Conservation (phyloP, 306 rosid genomes). For the Herpetospermum pedunculosum region DNA sequence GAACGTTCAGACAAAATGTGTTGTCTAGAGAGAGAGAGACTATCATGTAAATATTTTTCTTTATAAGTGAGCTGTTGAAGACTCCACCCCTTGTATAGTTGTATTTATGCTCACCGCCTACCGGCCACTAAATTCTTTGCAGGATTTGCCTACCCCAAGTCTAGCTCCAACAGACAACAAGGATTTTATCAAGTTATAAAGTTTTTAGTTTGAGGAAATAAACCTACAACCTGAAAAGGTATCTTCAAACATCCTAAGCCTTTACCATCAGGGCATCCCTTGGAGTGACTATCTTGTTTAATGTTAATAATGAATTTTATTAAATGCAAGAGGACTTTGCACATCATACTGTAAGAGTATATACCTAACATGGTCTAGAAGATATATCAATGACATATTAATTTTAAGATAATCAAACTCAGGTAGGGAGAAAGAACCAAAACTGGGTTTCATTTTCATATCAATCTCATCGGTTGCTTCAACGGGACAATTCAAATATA, state of each 20-base stretch:
- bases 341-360: background rate
- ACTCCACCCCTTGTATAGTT: background rate
- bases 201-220: background rate
- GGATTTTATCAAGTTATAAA: background rate
- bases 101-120: background rate
- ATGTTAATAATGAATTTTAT: too few relatives aligned
- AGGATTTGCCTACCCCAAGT: background rate
- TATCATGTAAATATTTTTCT: background rate
- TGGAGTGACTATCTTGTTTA: background rate
- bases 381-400: background rate
- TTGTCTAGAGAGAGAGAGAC: background rate
- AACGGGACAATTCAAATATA: background rate
- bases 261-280: background rate
- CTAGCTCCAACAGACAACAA: background rate
- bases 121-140: background rate
- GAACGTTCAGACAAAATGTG: background rate
- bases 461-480: background rate
- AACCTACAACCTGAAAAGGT: background rate
- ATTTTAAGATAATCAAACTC: background rate
- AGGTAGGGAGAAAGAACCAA: background rate
- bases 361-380: background rate
- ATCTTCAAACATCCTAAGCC: background rate
- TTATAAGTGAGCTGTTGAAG: background rate
- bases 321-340: background rate
- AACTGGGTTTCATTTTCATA: background rate